These are phyloP conservation scores for Botrytis paeoniae DNA, from an alignment of 2,329 filamentous ascomycete species.

Conservation along the genomic window DNA sequence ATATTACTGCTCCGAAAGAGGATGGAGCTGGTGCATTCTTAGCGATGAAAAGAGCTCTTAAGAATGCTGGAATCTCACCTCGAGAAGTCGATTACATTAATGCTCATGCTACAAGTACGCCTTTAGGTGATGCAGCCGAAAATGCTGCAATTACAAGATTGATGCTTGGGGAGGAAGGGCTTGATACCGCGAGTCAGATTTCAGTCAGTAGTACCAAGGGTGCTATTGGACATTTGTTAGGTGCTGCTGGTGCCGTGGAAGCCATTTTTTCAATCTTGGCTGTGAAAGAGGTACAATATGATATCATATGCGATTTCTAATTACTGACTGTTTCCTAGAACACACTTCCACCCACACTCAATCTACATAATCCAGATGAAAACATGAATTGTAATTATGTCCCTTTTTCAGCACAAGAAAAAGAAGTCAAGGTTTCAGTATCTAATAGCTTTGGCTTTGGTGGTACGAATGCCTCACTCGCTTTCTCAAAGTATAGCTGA, in stretches of 20 bases:
- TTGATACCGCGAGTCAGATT: conserved; percentile 58
- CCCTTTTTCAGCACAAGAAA: conserved; percentile 66
- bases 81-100: conserved; percentile 84
- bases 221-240: conserved; percentile 85
- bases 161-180: conserved; percentile 70
- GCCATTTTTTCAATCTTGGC: conserved; percentile 81
- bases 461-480: conserved; percentile 88
- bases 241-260: conserved; percentile 87
- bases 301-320: background rate
- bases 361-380: conserved; percentile 65
- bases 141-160: conserved; percentile 76
- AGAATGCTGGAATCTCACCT: conserved; percentile 67
- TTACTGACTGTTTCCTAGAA: conserved; percentile 50
- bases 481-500: conserved; percentile 52
- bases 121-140: conserved; percentile 83
- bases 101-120: conserved; percentile 88
- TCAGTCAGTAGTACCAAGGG: conserved; percentile 94
- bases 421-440: conserved; percentile 68
- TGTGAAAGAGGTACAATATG: conserved; percentile 65
- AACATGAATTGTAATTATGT: conserved; percentile 84
- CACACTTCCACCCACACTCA: conserved; percentile 79
- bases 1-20: conserved; percentile 85
- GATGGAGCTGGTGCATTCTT: conserved; percentile 78
- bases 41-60: conserved; percentile 82
- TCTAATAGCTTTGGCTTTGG: conserved; percentile 98